phyloP scores from a whole-genome alignment of 2,329 filamentous ascomycete species.

The Aspergillus tubingensis region DNA sequence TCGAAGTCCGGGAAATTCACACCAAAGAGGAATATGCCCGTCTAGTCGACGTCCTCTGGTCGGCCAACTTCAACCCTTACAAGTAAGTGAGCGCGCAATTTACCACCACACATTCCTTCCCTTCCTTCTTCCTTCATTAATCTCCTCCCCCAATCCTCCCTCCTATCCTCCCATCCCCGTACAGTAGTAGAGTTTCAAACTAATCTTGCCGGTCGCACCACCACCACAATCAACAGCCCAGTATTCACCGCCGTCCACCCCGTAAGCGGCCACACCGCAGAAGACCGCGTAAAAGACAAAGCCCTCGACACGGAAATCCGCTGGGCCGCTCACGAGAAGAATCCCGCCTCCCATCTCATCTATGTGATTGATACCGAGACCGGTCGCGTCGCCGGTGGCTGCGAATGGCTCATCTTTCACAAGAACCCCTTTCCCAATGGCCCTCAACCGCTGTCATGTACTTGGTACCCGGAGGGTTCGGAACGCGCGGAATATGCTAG shows the following conservation, averaged over 20 bases:
- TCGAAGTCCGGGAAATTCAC: slow-evolving; percentile 12
- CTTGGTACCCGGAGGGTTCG: slow-evolving; percentile 21
- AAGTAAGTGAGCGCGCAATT: slow-evolving; percentile 5
- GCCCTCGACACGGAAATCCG: slow-evolving; percentile 19
- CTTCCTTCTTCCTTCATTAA: not conserved
- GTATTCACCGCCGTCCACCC: slow-evolving; percentile 21
- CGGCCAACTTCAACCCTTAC: slow-evolving; percentile 20
- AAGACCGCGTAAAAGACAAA: slow-evolving; percentile 16
- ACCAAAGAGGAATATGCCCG: slow-evolving; percentile 19
- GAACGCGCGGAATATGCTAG: slow-evolving; percentile 20
- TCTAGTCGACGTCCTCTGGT: slow-evolving; percentile 18
- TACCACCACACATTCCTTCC: too few relatives aligned
- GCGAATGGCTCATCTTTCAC: slow-evolving; percentile 22
- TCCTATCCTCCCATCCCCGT: not conserved
- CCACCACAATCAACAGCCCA: slow-evolving; percentile 6
- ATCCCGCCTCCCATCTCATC: slow-evolving; percentile 16
- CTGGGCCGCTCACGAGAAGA: slow-evolving; percentile 16
- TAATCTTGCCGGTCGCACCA: not conserved
- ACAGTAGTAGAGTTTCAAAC: too few relatives aligned
- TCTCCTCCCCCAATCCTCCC: not conserved
- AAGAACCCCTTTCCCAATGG: slow-evolving; percentile 20
- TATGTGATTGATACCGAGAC: slow-evolving; percentile 19
- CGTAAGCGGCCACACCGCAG: slow-evolving; percentile 16
- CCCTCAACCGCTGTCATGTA: slow-evolving; percentile 19
- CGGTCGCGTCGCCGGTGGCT: slow-evolving; percentile 16